Conservation (phyloP, 2,329 filamentous ascomycete genomes). For the Fusarium euwallaceae region DNA sequence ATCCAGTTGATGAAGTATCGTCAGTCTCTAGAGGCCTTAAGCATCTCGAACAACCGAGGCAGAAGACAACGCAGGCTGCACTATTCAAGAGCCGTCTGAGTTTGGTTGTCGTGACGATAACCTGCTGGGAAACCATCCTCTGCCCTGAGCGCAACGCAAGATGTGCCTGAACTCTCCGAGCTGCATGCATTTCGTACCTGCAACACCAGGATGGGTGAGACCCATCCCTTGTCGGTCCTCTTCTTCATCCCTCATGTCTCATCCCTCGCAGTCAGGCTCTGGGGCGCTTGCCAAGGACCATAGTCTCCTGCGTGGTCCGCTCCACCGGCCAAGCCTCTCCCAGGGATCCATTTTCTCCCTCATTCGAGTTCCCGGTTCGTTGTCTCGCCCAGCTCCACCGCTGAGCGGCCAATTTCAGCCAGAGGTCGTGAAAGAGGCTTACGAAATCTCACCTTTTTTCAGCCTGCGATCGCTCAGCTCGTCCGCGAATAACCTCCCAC, state of each 20-base stretch:
- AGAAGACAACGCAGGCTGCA: constrained; percentile 6
- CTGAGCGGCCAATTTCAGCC: constrained; percentile 39
- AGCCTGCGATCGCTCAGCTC: constrained; percentile 24
- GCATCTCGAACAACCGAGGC: constrained; percentile 1
- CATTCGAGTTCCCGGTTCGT: constrained; percentile 28
- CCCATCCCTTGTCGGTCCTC: constrained; percentile 9
- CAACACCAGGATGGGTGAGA: constrained; percentile 2
- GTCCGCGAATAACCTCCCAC: constrained; percentile 31
- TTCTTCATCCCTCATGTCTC: constrained; percentile 35
- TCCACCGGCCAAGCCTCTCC: constrained; percentile 40
- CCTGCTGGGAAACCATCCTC: constrained; percentile 17
- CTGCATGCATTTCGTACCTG: constrained; percentile 24
- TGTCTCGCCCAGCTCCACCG: constrained; percentile 41
- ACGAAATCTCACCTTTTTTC: constrained; percentile 33
- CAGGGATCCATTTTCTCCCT: constrained; percentile 40
- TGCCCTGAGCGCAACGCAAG: constrained; percentile 6
- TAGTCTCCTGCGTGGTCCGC: constrained; percentile 17
- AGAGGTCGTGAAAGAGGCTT: constrained; percentile 28
- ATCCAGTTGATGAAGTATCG: constrained; percentile 26
- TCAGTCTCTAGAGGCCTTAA: constrained; percentile 4
- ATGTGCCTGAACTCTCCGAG: constrained; percentile 16
- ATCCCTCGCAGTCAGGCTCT: constrained; percentile 14
- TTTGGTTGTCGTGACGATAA: constrained; percentile 44
- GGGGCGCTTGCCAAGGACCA: constrained; percentile 15
- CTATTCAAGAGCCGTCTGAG: constrained; percentile 8